Evolutionary conservation across 2,329 filamentous ascomycete species (phyloP).

Genomic region (Clonostachys rosea): DNA sequence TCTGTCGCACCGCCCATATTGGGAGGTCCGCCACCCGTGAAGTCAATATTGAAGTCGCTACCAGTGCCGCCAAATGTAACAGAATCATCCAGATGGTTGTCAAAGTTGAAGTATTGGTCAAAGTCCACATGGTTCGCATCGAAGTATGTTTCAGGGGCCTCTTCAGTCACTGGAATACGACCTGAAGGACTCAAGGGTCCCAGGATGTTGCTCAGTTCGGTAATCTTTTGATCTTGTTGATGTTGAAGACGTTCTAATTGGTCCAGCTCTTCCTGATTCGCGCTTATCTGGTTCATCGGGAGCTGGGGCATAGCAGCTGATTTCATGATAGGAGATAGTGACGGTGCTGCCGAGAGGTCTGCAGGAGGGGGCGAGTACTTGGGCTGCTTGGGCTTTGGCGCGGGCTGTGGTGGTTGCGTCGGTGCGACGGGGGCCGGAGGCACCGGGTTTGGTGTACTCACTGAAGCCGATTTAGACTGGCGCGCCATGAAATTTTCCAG

Average conservation of each 20-base stretch:
- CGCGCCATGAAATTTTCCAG: conserved; percentile 58
- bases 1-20: background rate
- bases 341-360: conserved; percentile 19
- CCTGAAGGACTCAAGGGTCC: conserved; percentile 79
- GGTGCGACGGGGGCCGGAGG: conserved; percentile 3
- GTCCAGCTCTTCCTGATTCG: conserved; percentile 72
- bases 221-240: conserved; percentile 73
- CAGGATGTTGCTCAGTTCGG: conserved; percentile 68
- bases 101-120: conserved; percentile 45
- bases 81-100: conserved; percentile 27
- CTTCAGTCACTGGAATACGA: conserved; percentile 63
- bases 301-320: conserved; percentile 35
- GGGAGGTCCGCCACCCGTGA: background rate
- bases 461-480: conserved; percentile 20
- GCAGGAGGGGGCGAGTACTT: conserved; percentile 4
- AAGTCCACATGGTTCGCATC: conserved; percentile 35
- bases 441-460: conserved; percentile 11
- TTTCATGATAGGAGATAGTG: conserved; percentile 45
- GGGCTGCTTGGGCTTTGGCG: conserved; percentile 7
- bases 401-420: conserved; percentile 7
- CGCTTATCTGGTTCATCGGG: conserved; percentile 58
- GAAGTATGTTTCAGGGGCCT: conserved; percentile 17
- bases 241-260: conserved; percentile 73
- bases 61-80: conserved; percentile 32
- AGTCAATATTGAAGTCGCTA: conserved; percentile 45